Evolutionary conservation across 2,329 filamentous ascomycete genomes (phyloP).

Genomic region (Ceratocystis cacaofunesta): DNA sequence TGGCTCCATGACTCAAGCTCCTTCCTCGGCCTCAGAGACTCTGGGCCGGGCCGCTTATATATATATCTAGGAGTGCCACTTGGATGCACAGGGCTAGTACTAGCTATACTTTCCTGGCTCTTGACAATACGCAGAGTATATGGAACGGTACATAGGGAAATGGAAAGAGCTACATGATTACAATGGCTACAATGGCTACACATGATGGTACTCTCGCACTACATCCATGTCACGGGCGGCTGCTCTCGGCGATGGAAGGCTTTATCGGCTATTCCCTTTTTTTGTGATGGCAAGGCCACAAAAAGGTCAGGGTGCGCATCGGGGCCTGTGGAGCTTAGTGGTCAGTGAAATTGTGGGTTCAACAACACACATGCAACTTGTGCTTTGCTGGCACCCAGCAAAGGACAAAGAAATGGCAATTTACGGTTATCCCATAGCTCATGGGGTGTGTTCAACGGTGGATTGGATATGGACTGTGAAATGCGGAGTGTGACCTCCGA

Average conservation of each 20-base stretch:
- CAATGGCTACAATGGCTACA: not conserved
- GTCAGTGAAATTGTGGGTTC: not conserved
- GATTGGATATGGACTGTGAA: not conserved
- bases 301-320: not conserved
- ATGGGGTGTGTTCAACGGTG: too few relatives aligned
- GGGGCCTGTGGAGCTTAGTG: not conserved
- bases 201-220: not conserved
- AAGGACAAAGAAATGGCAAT: not conserved
- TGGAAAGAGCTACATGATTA: not conserved
- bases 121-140: not conserved
- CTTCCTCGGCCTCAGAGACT: not conserved
- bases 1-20: not conserved
- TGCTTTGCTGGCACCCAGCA: not conserved
- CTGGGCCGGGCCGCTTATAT: not conserved
- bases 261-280: not conserved
- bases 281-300: not conserved
- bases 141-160: too few relatives aligned
- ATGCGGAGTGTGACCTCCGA: not conserved
- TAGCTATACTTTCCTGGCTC: not conserved
- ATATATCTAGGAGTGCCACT: not conserved
- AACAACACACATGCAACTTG: not conserved
- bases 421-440: not conserved
- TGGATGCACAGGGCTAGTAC: not conserved
- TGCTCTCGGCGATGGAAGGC: not conserved
- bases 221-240: not conserved